Evolutionary conservation across 805 yeast species (phyloP), one percentile per base, ranked within the genome.

Genomic region (Teunomyces atbi): DNA sequence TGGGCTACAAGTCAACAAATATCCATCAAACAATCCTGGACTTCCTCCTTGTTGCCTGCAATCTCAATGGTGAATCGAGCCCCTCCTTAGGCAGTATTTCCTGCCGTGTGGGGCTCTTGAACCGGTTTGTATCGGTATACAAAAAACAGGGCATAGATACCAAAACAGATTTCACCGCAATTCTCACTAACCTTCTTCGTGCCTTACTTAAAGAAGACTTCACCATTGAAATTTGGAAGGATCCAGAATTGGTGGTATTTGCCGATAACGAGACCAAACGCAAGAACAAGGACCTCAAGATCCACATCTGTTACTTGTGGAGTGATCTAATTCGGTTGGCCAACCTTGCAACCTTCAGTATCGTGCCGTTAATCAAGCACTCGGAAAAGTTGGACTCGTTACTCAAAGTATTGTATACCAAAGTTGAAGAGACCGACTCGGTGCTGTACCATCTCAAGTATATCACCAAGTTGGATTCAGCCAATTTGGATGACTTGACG

Each of bases 231-330:
- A 42, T 70, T 2, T 71, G 74, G 74, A 59, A 59, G 29, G 66
- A 68, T 45, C 76, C 76, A 0, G 52, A 59, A 5, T 53, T 50
- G 15, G 56, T 71, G 1, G 36, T 28, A 2, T 52, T 65, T 37
- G 43, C 46, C 18, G 59, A 48, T 6, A 43, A 53, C 13, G 57
- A 48, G 5, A 40, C 57, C 1, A 52, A 50, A 15, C 53, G 50
- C 36, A 58, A 57, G 32, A 45, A 54, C 15, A 49, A 53, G 12
- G 60, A 60, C 12, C 38, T 69, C 6, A 57, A 65, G 35, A 36
- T 65, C 5, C 68, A 68, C 40, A 47, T 66, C 12, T 61, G 72
- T 42, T 56, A 52, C 30, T 27, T 70, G 5, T 72, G 76, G 76
- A 49, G 52, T 34, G 72, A 68, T 27, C 29, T 66, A n/a, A 47